Evolutionary conservation across 306 rosid genomes (phyloP).

Genomic region (Vigna hirtella): DNA sequence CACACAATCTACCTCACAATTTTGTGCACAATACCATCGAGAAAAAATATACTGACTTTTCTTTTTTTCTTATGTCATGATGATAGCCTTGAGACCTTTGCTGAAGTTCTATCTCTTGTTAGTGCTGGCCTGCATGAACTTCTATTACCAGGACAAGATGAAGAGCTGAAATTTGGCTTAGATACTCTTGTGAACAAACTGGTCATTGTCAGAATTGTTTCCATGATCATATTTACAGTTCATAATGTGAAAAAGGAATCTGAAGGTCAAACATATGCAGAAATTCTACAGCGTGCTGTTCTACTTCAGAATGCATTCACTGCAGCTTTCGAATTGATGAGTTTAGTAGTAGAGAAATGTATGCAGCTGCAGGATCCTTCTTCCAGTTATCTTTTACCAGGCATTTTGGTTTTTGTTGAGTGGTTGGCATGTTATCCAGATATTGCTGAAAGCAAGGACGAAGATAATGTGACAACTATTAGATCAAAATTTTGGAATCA

Average conservation of each 20-base stretch:
- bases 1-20: not conserved
- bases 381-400: conserved; percentile 81
- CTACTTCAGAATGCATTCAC: conserved; percentile 85
- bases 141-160: conserved; percentile 75
- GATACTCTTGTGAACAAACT: conserved; percentile 78
- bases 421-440: conserved; percentile 94
- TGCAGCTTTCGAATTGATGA: conserved; percentile 86
- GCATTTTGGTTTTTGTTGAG: conserved; percentile 86
- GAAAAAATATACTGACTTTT: conserved; percentile 37
- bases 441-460: conserved; percentile 70
- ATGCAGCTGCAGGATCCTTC: conserved; percentile 69
- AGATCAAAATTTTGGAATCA: conserved; percentile 85
- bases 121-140: conserved; percentile 65
- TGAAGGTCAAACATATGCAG: conserved; percentile 93
- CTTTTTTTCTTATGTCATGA: conserved; percentile 28
- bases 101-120: conserved; percentile 77
- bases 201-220: conserved; percentile 69
- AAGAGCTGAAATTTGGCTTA: conserved; percentile 67
- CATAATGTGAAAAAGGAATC: conserved; percentile 79
- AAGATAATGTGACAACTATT: conserved; percentile 67
- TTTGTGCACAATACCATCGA: not conserved
- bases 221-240: conserved; percentile 79
- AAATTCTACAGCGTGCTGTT: conserved; percentile 88
- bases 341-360: conserved; percentile 78
- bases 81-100: conserved; percentile 84